phyloP scores from a whole-genome alignment of 441 rosid species.

The Dalechampia spathulata region DNA sequence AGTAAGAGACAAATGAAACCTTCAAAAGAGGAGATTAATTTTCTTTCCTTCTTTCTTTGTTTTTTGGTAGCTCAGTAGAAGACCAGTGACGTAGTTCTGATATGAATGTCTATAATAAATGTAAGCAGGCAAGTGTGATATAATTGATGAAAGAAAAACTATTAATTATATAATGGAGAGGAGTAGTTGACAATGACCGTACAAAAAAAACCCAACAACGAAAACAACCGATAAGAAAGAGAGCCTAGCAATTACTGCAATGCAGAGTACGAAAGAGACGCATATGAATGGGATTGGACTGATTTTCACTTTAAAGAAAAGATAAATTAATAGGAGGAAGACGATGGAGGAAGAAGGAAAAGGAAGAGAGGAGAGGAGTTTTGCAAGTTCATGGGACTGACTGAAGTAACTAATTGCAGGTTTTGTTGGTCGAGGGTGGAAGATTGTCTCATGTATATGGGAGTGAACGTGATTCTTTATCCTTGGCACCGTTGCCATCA shows the following conservation, averaged over 20 bases:
- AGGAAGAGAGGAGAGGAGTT: background rate
- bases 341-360: background rate
- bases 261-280: background rate
- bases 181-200: conserved; percentile 25
- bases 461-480: conserved; percentile 3
- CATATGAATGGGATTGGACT: conserved; percentile 19
- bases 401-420: background rate
- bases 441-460: too few species aligned
- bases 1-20: background rate
- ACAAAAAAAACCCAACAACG: background rate
- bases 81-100: background rate
- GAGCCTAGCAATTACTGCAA: conserved; percentile 4
- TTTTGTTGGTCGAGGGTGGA: background rate
- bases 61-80: too few species aligned
- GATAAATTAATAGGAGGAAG: too few species aligned
- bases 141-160: too few species aligned
- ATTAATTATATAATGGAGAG: conserved; percentile 11
- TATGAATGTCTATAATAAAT: conserved; percentile 5
- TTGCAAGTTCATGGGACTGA: background rate
- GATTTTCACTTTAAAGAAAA: too few species aligned
- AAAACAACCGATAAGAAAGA: conserved; percentile 5
- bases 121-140: conserved; percentile 1
- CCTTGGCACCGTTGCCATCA: conserved; percentile 12
- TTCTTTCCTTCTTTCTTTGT: too few species aligned
- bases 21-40: background rate